Evolutionary conservation across 176 grass and related monocot species (phyloP), one percentile per base, ranked within the genome.

Genomic region (Neostapfia colusana): DNA sequence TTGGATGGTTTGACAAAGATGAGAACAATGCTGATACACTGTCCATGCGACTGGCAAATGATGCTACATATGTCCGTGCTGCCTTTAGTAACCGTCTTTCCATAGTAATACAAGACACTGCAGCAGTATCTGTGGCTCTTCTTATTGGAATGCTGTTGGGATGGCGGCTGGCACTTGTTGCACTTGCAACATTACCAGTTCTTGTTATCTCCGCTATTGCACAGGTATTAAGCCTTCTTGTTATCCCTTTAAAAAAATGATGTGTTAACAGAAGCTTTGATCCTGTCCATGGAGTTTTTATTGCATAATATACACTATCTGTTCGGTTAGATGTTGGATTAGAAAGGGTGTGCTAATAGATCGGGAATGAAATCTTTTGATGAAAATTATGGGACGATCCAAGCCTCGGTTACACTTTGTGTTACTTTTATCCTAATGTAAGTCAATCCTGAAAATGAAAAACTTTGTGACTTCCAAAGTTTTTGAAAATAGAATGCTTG

Each of bases 1-100:
- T 88, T 84, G 96, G 87, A 63, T 99, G 96, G 96, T 99, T 95
- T 83, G 96, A 99, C 65, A 93, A 92, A 87, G 96, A 99, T 63
- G 95, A 95, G 65, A 99, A 99, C 58, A 99, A 88, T 79, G 96
- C 92, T 59, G 96, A 99, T 77, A 86, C 87, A 46, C 54, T 95
- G 43, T 99, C 96, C 69, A 99, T 99, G 96, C 96, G 87, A 57
- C 70, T 95, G 27, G 96, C 96, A 46, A 99, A 99, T 72, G 96
- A 99, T 88, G 96, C 96, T 65, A 99, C 96, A 67, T 95, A 95
- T 85, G 96, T 99, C 40, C 96, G 96, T 53, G 96, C 96, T 70
- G 92, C 96, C 43, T 99, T 99, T 67, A 99, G 96, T 74, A 99
- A 99, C 31, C 87, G 89, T 9, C 96, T 99, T 82, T 99, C 96